Percentiles rank a stretch among this genome's conserved stretches.
Evolutionary conservation across 2,329 filamentous ascomycete species (phyloP).

Genomic region (Aspergillus tubingensis): DNA sequence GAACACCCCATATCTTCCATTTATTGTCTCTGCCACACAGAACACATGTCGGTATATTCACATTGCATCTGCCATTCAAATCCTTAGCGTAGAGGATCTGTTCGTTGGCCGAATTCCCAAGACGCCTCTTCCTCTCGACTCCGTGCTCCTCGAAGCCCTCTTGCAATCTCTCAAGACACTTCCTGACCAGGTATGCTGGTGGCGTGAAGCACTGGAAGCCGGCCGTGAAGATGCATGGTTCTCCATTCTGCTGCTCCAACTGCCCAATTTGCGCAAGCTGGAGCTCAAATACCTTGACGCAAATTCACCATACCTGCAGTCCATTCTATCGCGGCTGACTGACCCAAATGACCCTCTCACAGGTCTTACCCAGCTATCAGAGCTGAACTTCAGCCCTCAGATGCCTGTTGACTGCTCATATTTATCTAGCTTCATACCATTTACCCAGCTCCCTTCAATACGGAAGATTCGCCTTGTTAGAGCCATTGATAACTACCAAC

Average conservation of each 20-base stretch:
- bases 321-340: not conserved
- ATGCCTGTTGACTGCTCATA: not conserved
- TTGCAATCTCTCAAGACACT: not conserved
- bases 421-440: not conserved
- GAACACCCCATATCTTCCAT: not conserved
- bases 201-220: not conserved
- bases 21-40: not conserved
- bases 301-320: not conserved
- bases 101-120: not conserved
- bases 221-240: not conserved
- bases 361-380: not conserved
- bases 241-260: not conserved
- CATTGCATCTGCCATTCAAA: not conserved
- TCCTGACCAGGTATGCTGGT: constrained; percentile 5
- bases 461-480: not conserved
- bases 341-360: not conserved
- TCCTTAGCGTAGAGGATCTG: not conserved
- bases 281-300: not conserved
- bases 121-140: not conserved
- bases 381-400: not conserved
- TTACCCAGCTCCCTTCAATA: not conserved
- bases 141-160: not conserved
- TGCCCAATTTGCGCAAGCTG: not conserved
- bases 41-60: not conserved
- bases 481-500: not conserved